Conservation (phyloP, 495 filamentous ascomycete genomes). For the Annulohypoxylon moriforme region DNA sequence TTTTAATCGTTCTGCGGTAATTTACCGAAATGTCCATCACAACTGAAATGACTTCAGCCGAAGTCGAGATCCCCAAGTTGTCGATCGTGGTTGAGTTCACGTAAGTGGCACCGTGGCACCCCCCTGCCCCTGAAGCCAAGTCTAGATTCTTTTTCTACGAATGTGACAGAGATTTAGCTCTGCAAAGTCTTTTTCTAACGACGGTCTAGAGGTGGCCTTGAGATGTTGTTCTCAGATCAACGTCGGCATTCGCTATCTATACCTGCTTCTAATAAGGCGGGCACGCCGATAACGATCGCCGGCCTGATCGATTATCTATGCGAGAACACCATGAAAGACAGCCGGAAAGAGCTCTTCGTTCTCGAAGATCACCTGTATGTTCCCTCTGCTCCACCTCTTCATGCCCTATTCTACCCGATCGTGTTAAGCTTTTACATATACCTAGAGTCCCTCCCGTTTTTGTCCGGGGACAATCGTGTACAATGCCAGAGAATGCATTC, state of each 20-base stretch:
- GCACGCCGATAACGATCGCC: constrained; percentile 72
- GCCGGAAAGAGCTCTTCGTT: constrained; percentile 89
- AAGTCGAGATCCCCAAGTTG: constrained; percentile 46
- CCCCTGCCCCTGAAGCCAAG: constrained; percentile 11
- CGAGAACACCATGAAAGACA: constrained; percentile 83
- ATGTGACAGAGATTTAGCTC: neutral
- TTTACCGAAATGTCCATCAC: constrained; percentile 32
- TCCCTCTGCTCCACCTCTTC: constrained; percentile 11
- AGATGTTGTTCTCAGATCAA: constrained; percentile 90
- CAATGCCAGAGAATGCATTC: constrained; percentile 26
- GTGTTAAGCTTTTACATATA: constrained; percentile 34
- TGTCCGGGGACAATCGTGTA: constrained; percentile 24
- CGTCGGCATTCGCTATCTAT: constrained; percentile 75
- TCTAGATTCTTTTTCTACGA: neutral
- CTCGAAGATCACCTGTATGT: constrained; percentile 87
- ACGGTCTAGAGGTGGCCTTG: constrained; percentile 82
- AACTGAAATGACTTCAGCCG: constrained; percentile 27
- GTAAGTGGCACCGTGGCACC: constrained; percentile 60
- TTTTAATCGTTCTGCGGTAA: neutral
- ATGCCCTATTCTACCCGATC: constrained; percentile 29
- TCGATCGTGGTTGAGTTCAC: constrained; percentile 79
- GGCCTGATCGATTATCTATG: constrained; percentile 85
- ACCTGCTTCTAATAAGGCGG: constrained; percentile 69
- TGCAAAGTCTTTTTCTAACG: constrained; percentile 20
- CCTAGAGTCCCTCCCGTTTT: constrained; percentile 21